Evolutionary conservation across 208 protist genomes (phyloP).

Genomic region (Angomonas ambiguus): DNA sequence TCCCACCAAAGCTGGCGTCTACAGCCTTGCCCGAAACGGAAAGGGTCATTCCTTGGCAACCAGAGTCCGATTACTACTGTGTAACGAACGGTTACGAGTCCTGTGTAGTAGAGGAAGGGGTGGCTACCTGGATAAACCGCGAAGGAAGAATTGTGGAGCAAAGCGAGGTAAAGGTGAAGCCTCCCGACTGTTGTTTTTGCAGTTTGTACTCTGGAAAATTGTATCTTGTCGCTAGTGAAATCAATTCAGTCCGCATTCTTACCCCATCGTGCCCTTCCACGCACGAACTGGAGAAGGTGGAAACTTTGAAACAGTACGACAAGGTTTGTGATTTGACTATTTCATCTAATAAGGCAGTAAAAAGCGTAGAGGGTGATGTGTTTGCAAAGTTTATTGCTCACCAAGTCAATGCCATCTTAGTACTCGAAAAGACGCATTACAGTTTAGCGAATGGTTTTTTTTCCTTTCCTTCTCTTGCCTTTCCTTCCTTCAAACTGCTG

Average conservation of each 20-base stretch:
- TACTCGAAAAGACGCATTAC: not conserved
- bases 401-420: conserved; percentile 15
- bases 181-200: conserved; percentile 47
- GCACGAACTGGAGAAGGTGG: not conserved
- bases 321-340: not conserved
- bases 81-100: conserved; percentile 68
- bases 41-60: conserved; percentile 28
- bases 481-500: conserved; percentile 2
- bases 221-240: not conserved
- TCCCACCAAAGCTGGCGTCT: conserved; percentile 20
- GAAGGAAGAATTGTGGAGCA: conserved; percentile 73
- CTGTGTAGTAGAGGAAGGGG: conserved; percentile 60
- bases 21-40: conserved; percentile 11
- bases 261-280: conserved; percentile 19
- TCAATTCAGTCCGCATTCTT: not conserved
- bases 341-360: not conserved
- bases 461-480: conserved; percentile 8
- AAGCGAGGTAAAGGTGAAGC: conserved; percentile 30
- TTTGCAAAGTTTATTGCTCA: conserved; percentile 17
- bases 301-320: not conserved
- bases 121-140: conserved; percentile 69
- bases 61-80: conserved; percentile 49
- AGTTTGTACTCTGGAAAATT: conserved; percentile 26
- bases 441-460: conserved; percentile 7
- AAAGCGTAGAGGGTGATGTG: not conserved